Base-by-base conservation (phyloP, 352 stramenopile species). In the Pythium dissotocum region DNA sequence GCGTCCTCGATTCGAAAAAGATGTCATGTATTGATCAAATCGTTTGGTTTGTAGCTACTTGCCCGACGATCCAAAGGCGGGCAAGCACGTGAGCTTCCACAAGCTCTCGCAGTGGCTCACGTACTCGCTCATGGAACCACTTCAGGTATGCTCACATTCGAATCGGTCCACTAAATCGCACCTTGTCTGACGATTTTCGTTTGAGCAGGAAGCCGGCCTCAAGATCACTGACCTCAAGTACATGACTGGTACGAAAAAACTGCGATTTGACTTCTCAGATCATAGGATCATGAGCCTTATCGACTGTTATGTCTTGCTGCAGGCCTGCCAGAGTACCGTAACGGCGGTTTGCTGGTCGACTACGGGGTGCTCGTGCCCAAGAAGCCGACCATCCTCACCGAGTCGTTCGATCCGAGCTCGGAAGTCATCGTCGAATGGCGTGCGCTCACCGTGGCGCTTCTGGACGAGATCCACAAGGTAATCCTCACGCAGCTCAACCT, bases 61-160 rank as follows among this genome's bases (percentile, higher is more conserved):
- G 26, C 68, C 74, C 5, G 71, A 79, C 54, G 58, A 88, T 42
- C 68, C 78, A 14, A 80, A 82, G 30, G 73, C 73, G 1, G 78
- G 75, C 18, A 88, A 87, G 40, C 85, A 89, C 44, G 86, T 96
- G 35, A 90, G 85, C 65, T 96, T 96, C 67, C 88, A 96, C 77
- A 96, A 96, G 75, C 78, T 96, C 6, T 94, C 87, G 9, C 88
- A 96, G 73, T 96, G 88, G 88, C 69, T 95, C 55, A 95, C 88
- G 21, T 96, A 95, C 73, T 95, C 87, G 12, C 70, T 96, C 18
- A 94, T 96, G 81, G 88, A 96, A 65, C 88, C 88, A 0, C 71
- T 95, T 30, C 79, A 91, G 57, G 74, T 80, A 3, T 4, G 65
- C 38, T 49, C 14, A 24, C 13, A 6, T 0, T 32, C 44, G 2